phyloP scores from a whole-genome alignment of 192 early-diverging fungal genomes.

The Spizellomyces sp. region DNA sequence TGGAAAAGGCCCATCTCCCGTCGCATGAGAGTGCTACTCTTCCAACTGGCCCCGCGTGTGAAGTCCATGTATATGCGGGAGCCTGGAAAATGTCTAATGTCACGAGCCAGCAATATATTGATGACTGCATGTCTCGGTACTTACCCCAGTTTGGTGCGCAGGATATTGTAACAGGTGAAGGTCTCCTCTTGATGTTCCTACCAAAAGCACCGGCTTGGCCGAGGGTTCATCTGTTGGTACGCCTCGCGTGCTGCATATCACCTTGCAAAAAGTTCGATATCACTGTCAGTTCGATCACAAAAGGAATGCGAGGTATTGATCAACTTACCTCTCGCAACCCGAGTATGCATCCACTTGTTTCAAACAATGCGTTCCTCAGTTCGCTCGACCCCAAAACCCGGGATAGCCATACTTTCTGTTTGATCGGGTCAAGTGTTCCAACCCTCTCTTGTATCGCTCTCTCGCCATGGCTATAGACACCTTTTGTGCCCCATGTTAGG shows the following conservation, averaged over 20 bases:
- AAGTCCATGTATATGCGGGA: constrained; percentile 12
- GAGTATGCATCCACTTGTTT: constrained; percentile 8
- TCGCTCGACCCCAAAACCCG: constrained; percentile 8
- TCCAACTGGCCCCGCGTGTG: constrained; percentile 25
- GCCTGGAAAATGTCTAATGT: neutral
- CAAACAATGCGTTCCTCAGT: constrained; percentile 10
- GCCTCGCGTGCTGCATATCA: neutral
- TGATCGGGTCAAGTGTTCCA: neutral
- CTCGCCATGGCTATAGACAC: constrained; percentile 21
- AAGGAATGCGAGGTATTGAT: neutral
- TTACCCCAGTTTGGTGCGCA: constrained; percentile 19
- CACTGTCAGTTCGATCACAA: neutral
- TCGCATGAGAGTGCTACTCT: constrained; percentile 25
- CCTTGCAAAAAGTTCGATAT: neutral
- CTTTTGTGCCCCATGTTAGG: constrained; percentile 31
- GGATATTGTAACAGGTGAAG: constrained; percentile 31
- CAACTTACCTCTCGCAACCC: constrained; percentile 31
- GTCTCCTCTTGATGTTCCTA: constrained; percentile 23
- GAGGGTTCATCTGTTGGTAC: neutral
- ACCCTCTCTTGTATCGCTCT: neutral
- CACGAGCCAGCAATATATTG: neutral
- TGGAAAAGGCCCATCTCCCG: constrained; percentile 13
- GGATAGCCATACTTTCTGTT: constrained; percentile 5
- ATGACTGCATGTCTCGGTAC: neutral
- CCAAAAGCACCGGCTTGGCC: constrained; percentile 2